Base-by-base conservation (phyloP, 768 basidiomycete genomes). In the Glaciozyma antarctica region DNA sequence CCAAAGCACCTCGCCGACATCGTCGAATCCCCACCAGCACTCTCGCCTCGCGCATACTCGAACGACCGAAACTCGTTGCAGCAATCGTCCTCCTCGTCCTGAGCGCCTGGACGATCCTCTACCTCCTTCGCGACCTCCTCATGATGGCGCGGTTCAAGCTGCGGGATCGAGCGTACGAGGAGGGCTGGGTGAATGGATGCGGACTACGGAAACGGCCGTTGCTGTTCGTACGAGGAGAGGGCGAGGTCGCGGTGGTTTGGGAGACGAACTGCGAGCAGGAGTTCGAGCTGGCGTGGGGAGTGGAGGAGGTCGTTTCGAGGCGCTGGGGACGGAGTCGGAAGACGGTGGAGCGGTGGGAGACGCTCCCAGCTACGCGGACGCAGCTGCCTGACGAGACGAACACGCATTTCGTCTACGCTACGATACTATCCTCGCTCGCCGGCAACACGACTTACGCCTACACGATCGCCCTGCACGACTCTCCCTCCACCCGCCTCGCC, bases 161-260 rank as follows among this genome's bases (percentile, higher is more conserved):
- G 19, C 22, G 44, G 57, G 69, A 71, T 45, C 48, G 47, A 10
- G 61, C 64, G 15, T 63, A 63, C 55, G 45, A 51, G 44, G 61
- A 63, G 41, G 61, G 48, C 2, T 68, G 66, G 63, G 54, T 58
- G 24, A 32, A 58, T 1, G 24, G 59, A 2, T 67, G 69, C 45
- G 56, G 61, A 15, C 21, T 71, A 51, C 38, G 69, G 44, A 71
- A 71, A 59, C 34, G 64, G 52, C 69, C 69, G 8, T 28, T 71
- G 16, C 16, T 71, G 0, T 71, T 65, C 9, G 62, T 67, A 1
- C 59, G 62, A 19, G 69, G 64, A 1, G 54, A 38, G 0, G 34
- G 17, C 1, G 16, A 53, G 43, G 63, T 55, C 13, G 59, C 59
- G 22, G 52, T 71, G 17, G 69, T 71, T 5, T 71, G 66, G 66